phyloP scores from a whole-genome alignment of 495 filamentous ascomycete genomes.

The Parathielavia appendiculata region DNA sequence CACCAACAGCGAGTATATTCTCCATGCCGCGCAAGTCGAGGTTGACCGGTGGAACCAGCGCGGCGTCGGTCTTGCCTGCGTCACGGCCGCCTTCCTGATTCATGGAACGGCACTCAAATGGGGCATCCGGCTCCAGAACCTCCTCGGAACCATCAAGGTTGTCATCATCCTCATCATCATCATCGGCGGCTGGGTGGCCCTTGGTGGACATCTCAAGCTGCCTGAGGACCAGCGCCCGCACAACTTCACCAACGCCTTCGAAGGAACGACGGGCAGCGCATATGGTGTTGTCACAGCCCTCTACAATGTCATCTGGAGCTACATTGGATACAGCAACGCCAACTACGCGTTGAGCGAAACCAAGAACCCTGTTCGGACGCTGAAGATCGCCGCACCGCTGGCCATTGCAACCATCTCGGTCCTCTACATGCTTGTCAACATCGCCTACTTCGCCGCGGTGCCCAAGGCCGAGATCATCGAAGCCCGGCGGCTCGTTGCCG shows the following conservation, averaged over 20 bases:
- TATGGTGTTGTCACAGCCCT: slow-evolving; percentile 60
- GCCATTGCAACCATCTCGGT: slow-evolving; percentile 57
- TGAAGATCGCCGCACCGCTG: slow-evolving; percentile 58
- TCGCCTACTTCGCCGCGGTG: slow-evolving; percentile 68
- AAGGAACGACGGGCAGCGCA: slow-evolving; percentile 51
- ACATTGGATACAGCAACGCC: slow-evolving; percentile 61
- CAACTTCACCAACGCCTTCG: slow-evolving; percentile 64
- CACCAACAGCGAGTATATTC: slow-evolving; percentile 61
- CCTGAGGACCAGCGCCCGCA: slow-evolving; percentile 45
- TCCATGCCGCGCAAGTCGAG: slow-evolving; percentile 55
- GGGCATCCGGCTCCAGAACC: slow-evolving; percentile 61
- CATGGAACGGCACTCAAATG: slow-evolving; percentile 60
- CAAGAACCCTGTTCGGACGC: slow-evolving; percentile 56
- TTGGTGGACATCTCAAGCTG: slow-evolving; percentile 51
- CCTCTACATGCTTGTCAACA: slow-evolving; percentile 64
- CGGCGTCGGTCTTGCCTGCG: slow-evolving; percentile 60
- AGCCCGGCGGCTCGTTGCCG: slow-evolving; percentile 57
- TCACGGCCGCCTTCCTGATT: slow-evolving; percentile 58
- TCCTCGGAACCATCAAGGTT: slow-evolving; percentile 64
- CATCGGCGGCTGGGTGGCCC: slow-evolving; percentile 58
- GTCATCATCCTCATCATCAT: slow-evolving; percentile 62
- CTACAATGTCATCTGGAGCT: slow-evolving; percentile 64
- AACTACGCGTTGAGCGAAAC: slow-evolving; percentile 59
- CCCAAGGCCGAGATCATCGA: slow-evolving; percentile 57
- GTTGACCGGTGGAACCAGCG: slow-evolving; percentile 64